Conservation (phyloP, 139 green algal genomes). For the Coccomyxa sp. region DNA sequence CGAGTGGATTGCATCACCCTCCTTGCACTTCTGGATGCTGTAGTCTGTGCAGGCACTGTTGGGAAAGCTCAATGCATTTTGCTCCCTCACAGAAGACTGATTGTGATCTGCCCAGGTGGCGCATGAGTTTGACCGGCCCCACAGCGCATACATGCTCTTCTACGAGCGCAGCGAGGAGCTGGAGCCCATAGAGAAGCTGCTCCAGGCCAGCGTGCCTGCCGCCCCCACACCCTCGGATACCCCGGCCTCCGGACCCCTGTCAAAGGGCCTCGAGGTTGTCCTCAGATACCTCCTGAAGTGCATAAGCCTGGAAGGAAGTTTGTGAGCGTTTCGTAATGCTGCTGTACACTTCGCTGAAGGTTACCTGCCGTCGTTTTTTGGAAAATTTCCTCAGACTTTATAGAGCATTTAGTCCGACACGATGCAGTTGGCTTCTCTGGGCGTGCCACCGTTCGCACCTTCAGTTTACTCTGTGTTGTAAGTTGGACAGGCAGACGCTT, state of each 20-base stretch:
- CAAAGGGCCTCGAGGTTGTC: background rate
- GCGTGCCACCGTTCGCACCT: too few species aligned
- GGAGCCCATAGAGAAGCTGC: background rate
- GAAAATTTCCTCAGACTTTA: background rate
- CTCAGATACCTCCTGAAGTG: background rate
- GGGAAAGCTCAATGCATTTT: too few species aligned
- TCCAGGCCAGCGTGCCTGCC: background rate
- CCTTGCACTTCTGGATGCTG: too few species aligned
- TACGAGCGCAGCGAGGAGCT: slow-evolving; percentile 67
- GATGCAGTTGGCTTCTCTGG: too few species aligned
- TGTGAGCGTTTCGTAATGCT: background rate
- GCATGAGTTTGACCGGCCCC: slow-evolving; percentile 64
- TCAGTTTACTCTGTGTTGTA: too few species aligned
- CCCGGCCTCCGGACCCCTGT: background rate
- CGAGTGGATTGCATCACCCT: too few species aligned
- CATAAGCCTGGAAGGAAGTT: background rate
- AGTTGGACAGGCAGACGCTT: background rate
- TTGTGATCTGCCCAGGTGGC: too few species aligned
- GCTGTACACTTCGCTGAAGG: too few species aligned
- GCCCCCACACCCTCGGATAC: too few species aligned
- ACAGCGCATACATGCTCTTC: slow-evolving; percentile 94
- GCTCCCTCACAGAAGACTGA: too few species aligned
- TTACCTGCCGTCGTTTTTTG: background rate
- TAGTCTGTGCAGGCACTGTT: too few species aligned
- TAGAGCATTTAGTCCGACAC: too few species aligned